Evolutionary conservation across 2,329 filamentous ascomycete species (phyloP), one percentile per base, ranked within the genome.

Genomic region (Paecilomyces sp.): DNA sequence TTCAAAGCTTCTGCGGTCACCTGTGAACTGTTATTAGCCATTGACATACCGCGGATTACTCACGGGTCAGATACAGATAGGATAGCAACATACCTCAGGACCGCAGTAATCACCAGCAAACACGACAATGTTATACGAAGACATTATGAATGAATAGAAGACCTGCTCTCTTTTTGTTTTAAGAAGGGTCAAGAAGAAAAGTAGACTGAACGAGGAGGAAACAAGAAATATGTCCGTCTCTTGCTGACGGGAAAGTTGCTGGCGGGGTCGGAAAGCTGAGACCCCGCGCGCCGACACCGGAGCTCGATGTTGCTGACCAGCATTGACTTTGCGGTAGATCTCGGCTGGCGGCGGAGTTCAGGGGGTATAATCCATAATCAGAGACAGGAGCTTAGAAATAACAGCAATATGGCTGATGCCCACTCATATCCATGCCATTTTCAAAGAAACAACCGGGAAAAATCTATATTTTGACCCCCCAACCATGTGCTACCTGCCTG

Each of bases 1-100:
- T 96, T 96, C 71, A 96, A 78, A 62, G 86, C 91, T 80, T 96
- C 92, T 64, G 86, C 85, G 60, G 91, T 87, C 64, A 96, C 90
- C 90, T 90, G 65, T 59, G 30, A 31, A 34, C 30, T 76, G 61
- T 60, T 50, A 62, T 69, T 61, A 68, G 62, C 61, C 31, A 28
- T 28, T 47, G 24, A 57, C 18, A 47, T 47, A n/a, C n/a, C 15
- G 41, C 41, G 15, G 41, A 41, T 47, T 25, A 36, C 55, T 25
- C 22, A 24, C 34, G 34, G 34, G 9, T 28, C 8, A 64, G 61
- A 59, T 56, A 62, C 50, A 54, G 36, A 57, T 60, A 18, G 47
- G 57, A 56, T 12, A 57, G 34, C n/a, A 63, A 70, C 84, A 68
- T 76, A 91, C 90, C 85, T 95, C 90, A 1, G 91, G 91, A 74